Evolutionary conservation across 805 yeast genomes (phyloP), one percentile per base, ranked within the genome.

Genomic region (Candida arabinofermentans): DNA sequence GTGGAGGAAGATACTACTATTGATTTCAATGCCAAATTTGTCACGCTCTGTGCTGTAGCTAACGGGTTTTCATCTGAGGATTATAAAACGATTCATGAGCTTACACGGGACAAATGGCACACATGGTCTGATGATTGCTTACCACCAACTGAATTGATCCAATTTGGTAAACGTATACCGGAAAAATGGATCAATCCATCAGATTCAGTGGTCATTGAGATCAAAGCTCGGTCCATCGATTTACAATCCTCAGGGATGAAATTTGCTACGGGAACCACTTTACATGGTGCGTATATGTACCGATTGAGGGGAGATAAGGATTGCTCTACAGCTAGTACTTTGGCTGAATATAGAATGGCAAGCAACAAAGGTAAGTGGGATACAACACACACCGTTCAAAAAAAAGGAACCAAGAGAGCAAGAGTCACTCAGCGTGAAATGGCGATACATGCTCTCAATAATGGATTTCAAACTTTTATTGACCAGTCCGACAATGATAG

Each of bases 101-200:
- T 65, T 8, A 77, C 93, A 0, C 60, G 69, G 31, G 81, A 79
- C 1, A 73, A 77, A 46, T 86, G 96, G 95, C 65, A 64, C 1
- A 59, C 35, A 10, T 48, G 65, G 17, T 68, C 61, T 42, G 64
- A 68, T 7, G 54, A 54, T 3, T 50, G 48, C 0, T 53, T 59
- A 19, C 81, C 80, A 3, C 77, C 81, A 0, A 41, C 61, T 0
- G 50, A 57, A 1, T 27, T 70, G 1, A 39, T 81, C 2, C 65
- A 67, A 41, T 84, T 83, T 64, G 90, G 88, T 1, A 65, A 71
- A 5, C 69, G 73, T 38, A 59, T 65, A 12, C 96, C 96, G 0
- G 77, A 72, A 24, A 74, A 71, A 44, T 90, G 96, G 95, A 84
- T 91, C 22, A 67, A 79, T 43, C 97, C 97, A 0, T 65, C 70